Base-by-base conservation (phyloP, 148 eudicot genomes). In the Camellia lanceoleosa region DNA sequence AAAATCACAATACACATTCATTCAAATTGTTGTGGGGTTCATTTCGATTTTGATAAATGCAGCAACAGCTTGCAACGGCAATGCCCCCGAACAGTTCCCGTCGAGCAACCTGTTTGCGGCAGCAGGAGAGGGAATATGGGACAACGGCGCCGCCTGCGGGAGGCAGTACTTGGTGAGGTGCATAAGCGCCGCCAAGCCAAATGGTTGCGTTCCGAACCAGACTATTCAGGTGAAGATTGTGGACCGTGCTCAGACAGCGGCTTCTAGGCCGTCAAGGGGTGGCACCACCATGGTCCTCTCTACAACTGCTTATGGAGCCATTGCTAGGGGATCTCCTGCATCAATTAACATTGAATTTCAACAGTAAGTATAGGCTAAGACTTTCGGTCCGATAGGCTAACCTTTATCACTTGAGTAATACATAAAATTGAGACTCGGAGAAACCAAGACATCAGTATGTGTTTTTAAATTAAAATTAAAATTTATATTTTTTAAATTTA, bases 71-170 rank as follows among this genome's bases (percentile, higher is more conserved):
- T 91, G 94, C 80, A 81, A 70, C 71, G 87, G 89, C 3, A 62
- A 61, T 9, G 94, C 89, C 23, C 72, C 82, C 2, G 49, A 87
- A 2, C 85, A 91, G 74, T 88, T 91, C 19, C 94, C 94, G 42
- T 65, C 89, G 56, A 86, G 84, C 87, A 85, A 87, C 80, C 70
- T 87, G 10, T 91, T 91, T 67, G 94, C 91, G 1, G 89, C 92
- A 1, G 94, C 91, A 0, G 90, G 94, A 9, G 92, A 88, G 41
- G 91, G 89, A 15, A 85, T 89, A 76, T 91, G 94, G 94, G 87
- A 91, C 83, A 89, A 91, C 18, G 94, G 92, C 14, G 94, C 92
- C 3, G 90, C 92, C 0, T 91, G 94, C 30, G 94, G 92, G 42
- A 82, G 92, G 59, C 89, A 86, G 72, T 91, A 91, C 23, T 18